Base-by-base conservation (phyloP, 305 asterid genomes). In the Euphrasia arctica region DNA sequence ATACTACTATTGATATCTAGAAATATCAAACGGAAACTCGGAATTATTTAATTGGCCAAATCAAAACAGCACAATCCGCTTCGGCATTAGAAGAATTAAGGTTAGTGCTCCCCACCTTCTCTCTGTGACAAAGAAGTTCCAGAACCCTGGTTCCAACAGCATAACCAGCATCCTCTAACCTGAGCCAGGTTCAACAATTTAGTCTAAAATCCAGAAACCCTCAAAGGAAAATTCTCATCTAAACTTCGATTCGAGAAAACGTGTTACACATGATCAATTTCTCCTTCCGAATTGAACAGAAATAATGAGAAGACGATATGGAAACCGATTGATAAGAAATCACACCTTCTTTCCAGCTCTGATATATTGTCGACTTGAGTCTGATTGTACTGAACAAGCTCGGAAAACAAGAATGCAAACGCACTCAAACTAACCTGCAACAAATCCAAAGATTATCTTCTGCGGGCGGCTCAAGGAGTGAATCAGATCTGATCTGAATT, bases 121-220 rank as follows among this genome's bases (percentile, higher is more conserved):
- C 95, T 65, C 96, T 69, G 58, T 90, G 96, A 81, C 96, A 88
- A 43, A 88, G 93, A 73, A 90, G 95, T 82, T 90, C 97, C 69
- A 88, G 76, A 73, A 85, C 88, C 70, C 95, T 82, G 11, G 89
- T 81, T 73, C 96, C 96, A 73, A 90, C 97, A 62, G 93, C 87
- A 83, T 84, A 88, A 2, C 91, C 97, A 14, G 96, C 95, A 83
- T 90, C 97, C 90, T 88, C 95, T 60, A 88, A 75, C 87, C 95
- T 90, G 80, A 54, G 52, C 85, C 63, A 65, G 60, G 27, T 54
- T 27, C 59, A 34, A 13, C 51, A 22, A 51, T 27, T 45, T 18
- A 51, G 32, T 39, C 47, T 12, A 42, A 18, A 18, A 18, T 18
- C 49, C 61, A 39, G 2, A 63, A 58, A 54, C 12, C 57, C 27